Percentiles rank a stretch among this genome's conserved stretches.
phyloP scores from a whole-genome alignment of 1,284 basidiomycete species.

The Jaminaea rosea region DNA sequence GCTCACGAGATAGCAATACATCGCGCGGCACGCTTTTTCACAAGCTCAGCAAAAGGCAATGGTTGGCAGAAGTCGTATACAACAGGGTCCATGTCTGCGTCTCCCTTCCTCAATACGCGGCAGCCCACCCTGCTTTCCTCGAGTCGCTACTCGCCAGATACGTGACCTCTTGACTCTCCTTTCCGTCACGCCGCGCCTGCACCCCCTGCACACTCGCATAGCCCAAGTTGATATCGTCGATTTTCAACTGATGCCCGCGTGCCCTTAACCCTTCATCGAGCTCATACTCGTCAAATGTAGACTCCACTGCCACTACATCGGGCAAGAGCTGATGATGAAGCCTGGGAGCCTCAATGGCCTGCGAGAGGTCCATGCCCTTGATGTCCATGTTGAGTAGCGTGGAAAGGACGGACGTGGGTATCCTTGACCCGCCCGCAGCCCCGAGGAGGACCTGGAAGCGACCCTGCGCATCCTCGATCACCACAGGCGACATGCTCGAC shows the following conservation, averaged over 20 bases:
- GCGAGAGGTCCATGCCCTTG: slow-evolving; percentile 70
- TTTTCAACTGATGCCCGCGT: slow-evolving; percentile 18
- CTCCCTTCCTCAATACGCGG: too few relatives aligned
- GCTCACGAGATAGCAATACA: too few relatives aligned
- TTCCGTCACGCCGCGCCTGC: slow-evolving; percentile 1
- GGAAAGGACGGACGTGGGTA: slow-evolving; percentile 72
- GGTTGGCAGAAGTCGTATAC: too few relatives aligned
- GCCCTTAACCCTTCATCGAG: slow-evolving; percentile 11
- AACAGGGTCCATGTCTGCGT: too few relatives aligned
- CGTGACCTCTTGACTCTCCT: slow-evolving; percentile 1
- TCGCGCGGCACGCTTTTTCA: too few relatives aligned
- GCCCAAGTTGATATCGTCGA: slow-evolving; percentile 31
- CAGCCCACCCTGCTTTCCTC: slow-evolving; percentile 33
- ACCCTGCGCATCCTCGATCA: slow-evolving; percentile 65
- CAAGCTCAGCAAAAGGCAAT: too few relatives aligned
- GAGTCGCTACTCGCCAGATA: slow-evolving; percentile 32
- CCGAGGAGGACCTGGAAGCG: slow-evolving; percentile 63
- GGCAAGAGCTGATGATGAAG: slow-evolving; percentile 68
- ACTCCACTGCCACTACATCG: slow-evolving; percentile 23
- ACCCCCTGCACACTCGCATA: slow-evolving; percentile 35
- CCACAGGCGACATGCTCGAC: slow-evolving; percentile 70
- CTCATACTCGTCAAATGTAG: too few relatives aligned
- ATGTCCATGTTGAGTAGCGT: slow-evolving; percentile 69
- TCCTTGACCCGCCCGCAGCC: slow-evolving; percentile 76
- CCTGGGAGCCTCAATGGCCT: slow-evolving; percentile 75